phyloP scores from a whole-genome alignment of 1,139 yeast genomes.

The Pichia cactophila region DNA sequence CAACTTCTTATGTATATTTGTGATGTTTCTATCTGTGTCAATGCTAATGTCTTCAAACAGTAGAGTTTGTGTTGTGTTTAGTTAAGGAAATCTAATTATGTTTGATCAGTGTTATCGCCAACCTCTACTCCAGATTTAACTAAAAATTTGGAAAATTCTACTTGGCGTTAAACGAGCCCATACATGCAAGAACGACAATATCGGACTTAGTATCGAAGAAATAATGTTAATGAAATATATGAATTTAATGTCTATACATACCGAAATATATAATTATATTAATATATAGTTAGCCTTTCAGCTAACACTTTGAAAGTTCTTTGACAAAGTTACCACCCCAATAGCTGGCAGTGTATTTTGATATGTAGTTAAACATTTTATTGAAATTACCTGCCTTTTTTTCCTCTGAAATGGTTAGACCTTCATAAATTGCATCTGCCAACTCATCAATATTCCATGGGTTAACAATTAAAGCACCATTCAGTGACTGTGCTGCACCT shows the following conservation, averaged over 20 bases:
- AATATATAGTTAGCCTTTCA: not conserved
- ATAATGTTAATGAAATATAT: too few species aligned
- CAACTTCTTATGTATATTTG: not conserved
- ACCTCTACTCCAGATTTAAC: too few species aligned
- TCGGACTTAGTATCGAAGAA: too few species aligned
- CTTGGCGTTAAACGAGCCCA: too few species aligned
- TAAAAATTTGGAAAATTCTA: not conserved
- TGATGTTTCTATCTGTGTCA: not conserved
- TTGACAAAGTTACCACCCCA: slow-evolving; percentile 98
- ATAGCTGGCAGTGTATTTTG: slow-evolving; percentile 87
- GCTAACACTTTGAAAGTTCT: slow-evolving; percentile 40
- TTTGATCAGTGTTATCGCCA: too few species aligned
- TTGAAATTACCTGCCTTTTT: slow-evolving; percentile 71
- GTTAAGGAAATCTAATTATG: too few species aligned
- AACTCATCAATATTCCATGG: slow-evolving; percentile 98
- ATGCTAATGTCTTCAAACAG: not conserved
- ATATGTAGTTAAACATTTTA: slow-evolving; percentile 76
- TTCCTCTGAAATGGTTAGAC: slow-evolving; percentile 77
- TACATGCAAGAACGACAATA: too few species aligned
- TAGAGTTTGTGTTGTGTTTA: not conserved
- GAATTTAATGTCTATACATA: not conserved
- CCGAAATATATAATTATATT: not conserved
- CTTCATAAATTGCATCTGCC: slow-evolving; percentile 77
- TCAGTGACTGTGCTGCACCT: slow-evolving; percentile 97
- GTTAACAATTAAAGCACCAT: slow-evolving; percentile 88